Evolutionary conservation across 2,329 filamentous ascomycete species (phyloP).

Genomic region (Lecanicillium sp.): DNA sequence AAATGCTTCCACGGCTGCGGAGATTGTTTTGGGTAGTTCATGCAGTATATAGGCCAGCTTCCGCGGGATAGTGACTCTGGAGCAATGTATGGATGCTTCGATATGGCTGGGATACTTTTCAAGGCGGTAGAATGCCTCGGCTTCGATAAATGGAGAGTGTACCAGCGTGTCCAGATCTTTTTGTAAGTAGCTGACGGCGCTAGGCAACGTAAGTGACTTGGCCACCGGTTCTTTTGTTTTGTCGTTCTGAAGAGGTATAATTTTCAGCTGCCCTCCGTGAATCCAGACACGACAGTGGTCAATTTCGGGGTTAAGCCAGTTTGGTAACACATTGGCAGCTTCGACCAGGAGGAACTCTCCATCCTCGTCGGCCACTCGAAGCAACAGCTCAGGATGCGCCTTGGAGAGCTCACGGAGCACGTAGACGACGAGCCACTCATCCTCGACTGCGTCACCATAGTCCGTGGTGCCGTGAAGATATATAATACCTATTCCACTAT

Average conservation of each 20-base stretch:
- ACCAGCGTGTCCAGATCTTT: slow-evolving; percentile 53
- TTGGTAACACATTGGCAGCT: slow-evolving; percentile 79
- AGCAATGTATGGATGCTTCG: slow-evolving; percentile 66
- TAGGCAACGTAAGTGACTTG: slow-evolving; percentile 51
- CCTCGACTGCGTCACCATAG: slow-evolving; percentile 90
- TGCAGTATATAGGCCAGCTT: slow-evolving; percentile 77
- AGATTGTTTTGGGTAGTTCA: slow-evolving; percentile 66
- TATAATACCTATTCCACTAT: slow-evolving; percentile 35
- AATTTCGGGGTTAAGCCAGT: slow-evolving; percentile 87
- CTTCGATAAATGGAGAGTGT: slow-evolving; percentile 68
- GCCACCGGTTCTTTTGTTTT: slow-evolving; percentile 21
- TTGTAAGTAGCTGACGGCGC: slow-evolving; percentile 58
- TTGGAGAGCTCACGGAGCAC: slow-evolving; percentile 75
- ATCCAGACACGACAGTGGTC: slow-evolving; percentile 89
- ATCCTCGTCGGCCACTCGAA: slow-evolving; percentile 77
- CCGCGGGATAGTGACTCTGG: slow-evolving; percentile 68
- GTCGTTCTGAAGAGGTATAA: slow-evolving; percentile 56
- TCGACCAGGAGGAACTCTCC: slow-evolving; percentile 95
- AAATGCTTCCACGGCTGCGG: slow-evolving; percentile 82
- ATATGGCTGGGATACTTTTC: slow-evolving; percentile 78
- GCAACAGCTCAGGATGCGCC: slow-evolving; percentile 68
- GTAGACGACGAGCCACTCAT: slow-evolving; percentile 96
- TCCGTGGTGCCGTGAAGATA: slow-evolving; percentile 73
- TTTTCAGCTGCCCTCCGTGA: slow-evolving; percentile 64
- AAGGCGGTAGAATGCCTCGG: slow-evolving; percentile 85